A percentile compares a stretch with the other conserved stretches of the same genome.
phyloP scores from a whole-genome alignment of 208 protist species.

The Leishmania tropica region DNA sequence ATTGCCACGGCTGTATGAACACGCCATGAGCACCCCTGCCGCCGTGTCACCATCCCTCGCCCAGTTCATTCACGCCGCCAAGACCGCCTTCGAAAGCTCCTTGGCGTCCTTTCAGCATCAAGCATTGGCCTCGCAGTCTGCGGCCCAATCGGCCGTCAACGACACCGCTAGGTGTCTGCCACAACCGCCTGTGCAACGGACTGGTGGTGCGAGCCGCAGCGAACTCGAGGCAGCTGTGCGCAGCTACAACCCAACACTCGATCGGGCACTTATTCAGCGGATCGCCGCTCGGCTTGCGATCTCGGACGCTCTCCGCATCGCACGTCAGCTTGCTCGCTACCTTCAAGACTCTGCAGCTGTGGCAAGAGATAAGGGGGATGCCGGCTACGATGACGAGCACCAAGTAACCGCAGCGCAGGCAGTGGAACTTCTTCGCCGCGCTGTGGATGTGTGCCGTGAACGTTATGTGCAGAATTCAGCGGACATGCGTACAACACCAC shows the following conservation, averaged over 20 bases:
- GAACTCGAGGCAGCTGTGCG: constrained; percentile 26
- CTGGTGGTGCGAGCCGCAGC: not conserved
- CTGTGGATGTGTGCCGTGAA: constrained; percentile 17
- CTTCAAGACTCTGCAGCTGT: constrained; percentile 25
- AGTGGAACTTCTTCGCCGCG: constrained; percentile 24
- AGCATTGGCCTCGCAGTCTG: not conserved
- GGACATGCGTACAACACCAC: not conserved
- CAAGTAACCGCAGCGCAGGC: not conserved
- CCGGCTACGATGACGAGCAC: not conserved
- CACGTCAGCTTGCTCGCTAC: constrained; percentile 31
- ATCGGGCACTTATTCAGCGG: constrained; percentile 35
- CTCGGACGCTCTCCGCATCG: constrained; percentile 29
- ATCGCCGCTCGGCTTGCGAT: constrained; percentile 37
- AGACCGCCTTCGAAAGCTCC: not conserved
- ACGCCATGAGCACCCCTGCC: not conserved
- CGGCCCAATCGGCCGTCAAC: not conserved
- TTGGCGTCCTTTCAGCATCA: constrained; percentile 5
- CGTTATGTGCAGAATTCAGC: not conserved
- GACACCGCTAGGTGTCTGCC: not conserved
- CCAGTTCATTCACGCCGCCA: constrained; percentile 14
- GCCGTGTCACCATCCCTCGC: not conserved
- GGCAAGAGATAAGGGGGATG: not conserved
- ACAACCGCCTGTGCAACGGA: not conserved
- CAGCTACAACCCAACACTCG: constrained; percentile 50
- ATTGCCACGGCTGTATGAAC: not conserved